Evolutionary conservation across 2,329 filamentous ascomycete genomes (phyloP).

Genomic region (Fusarium lyarnte): DNA sequence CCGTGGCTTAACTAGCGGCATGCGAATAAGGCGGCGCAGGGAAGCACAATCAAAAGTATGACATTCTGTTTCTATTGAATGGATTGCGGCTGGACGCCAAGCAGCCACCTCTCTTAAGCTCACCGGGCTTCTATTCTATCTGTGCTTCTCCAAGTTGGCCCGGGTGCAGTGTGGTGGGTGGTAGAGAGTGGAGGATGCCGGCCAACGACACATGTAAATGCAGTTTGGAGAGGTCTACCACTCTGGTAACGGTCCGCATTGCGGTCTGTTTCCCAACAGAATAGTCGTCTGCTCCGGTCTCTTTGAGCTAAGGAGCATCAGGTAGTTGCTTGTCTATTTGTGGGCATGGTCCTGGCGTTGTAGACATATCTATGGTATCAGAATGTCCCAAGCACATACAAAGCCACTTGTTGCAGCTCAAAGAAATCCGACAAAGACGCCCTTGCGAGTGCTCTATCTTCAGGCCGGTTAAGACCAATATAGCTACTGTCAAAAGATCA

Average conservation of each 20-base stretch:
- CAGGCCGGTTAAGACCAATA: slow-evolving; percentile 31
- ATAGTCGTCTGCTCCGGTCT: slow-evolving; percentile 18
- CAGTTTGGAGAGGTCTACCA: slow-evolving; percentile 37
- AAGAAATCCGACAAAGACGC: slow-evolving; percentile 40
- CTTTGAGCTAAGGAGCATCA: slow-evolving; percentile 36
- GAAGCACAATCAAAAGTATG: slow-evolving; percentile 33
- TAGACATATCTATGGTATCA: slow-evolving; percentile 26
- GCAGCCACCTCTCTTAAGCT: slow-evolving; percentile 32
- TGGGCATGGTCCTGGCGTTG: slow-evolving; percentile 38
- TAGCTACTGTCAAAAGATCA: slow-evolving; percentile 37
- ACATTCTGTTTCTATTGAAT: slow-evolving; percentile 36
- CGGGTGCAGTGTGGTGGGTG: slow-evolving; percentile 19
- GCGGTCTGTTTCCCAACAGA: slow-evolving; percentile 35
- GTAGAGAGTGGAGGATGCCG: slow-evolving; percentile 12
- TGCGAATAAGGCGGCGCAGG: slow-evolving; percentile 34
- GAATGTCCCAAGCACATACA: slow-evolving; percentile 33
- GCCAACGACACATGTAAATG: slow-evolving; percentile 42
- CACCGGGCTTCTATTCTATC: slow-evolving; percentile 15
- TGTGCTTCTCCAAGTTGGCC: slow-evolving; percentile 34
- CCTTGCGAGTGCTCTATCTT: slow-evolving; percentile 20
- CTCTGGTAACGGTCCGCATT: slow-evolving; percentile 33
- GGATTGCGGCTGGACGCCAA: slow-evolving; percentile 35
- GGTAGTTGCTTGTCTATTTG: slow-evolving; percentile 43
- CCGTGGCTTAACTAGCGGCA: slow-evolving; percentile 38
- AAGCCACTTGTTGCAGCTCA: slow-evolving; percentile 34